Evolutionary conservation across 257 asterid genomes (phyloP), one percentile per base, ranked within the genome.

Genomic region (Solanum etuberosum): DNA sequence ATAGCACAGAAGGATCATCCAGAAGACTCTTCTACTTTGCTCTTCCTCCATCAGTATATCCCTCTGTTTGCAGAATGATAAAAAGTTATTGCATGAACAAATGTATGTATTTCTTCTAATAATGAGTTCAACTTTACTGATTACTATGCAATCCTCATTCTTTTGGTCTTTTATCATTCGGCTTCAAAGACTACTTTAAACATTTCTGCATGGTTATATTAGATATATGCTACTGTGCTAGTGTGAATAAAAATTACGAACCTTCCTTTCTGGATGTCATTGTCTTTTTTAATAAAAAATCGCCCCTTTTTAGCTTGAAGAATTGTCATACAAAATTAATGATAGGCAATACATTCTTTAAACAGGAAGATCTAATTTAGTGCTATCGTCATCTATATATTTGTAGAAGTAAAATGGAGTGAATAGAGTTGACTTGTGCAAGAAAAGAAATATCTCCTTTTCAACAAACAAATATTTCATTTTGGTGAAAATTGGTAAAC

Each of bases 21-120:
- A 91, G 99, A 85, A 93, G 99, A 90, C 98, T 97, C 68, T 97
- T 97, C 93, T 97, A 97, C 90, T 91, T 97, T 57, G 99, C 99
- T 81, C 99, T 96, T 91, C 99, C 99, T 76, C 99, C 99, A n/a
- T 94, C 99, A 35, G 98, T 97, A 34, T 97, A 97, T 90, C 99
- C 99, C 38, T 95, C 92, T 34, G 99, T 97, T 92, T 95, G 98
- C 95, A 95, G 91, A 91, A 97, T 96, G 99, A 97, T 97, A 91
- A 95, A 93, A 91, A 87, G 46, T 61, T 77, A 91, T 86, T 91
- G 94, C 94, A 95, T 87, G 95, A 94, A 95, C 88, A 94, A 86
- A 90, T 91, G 99, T 97, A 96, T 18, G 93, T 73, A 34, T 72
- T 81, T 87, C 85, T 91, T 78, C 54, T 20, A 51, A 38, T 34